These are phyloP conservation scores for Agaricales sp. DNA, from an alignment of 1,284 basidiomycete genomes.

Conservation along the genomic window DNA sequence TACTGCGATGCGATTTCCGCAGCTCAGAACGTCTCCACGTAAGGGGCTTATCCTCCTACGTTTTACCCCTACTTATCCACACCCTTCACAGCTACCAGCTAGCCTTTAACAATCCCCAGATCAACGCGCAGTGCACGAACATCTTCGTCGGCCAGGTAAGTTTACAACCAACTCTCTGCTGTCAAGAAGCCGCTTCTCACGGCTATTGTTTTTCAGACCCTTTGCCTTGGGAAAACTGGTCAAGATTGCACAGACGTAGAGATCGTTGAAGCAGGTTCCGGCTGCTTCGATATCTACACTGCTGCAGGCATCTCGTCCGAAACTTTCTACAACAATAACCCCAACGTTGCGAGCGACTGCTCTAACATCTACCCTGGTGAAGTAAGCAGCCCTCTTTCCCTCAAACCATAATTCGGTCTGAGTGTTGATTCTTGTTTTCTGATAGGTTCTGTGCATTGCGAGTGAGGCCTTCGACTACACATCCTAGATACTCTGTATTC, in stretches of 20 bases:
- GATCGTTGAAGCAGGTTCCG: neutral
- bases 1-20: conserved; percentile 34
- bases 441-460: neutral
- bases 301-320: neutral
- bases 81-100: conserved; percentile 29
- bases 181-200: too few species aligned
- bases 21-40: conserved; percentile 32
- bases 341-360: neutral
- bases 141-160: conserved; percentile 21
- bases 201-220: too few species aligned
- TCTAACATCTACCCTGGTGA: neutral
- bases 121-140: conserved; percentile 26
- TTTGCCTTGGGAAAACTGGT: neutral
- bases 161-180: too few species aligned
- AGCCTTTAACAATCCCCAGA: conserved; percentile 21
- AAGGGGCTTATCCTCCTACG: too few species aligned
- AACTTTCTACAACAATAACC: neutral
- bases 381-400: neutral
- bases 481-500: too few species aligned
- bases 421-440: neutral
- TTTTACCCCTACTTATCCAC: too few species aligned
- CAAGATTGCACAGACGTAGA: neutral
- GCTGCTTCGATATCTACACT: neutral
- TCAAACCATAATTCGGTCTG: neutral
- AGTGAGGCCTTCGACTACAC: neutral